phyloP scores from a whole-genome alignment of 768 basidiomycete genomes.

The Tricholoma hemisulphureum region DNA sequence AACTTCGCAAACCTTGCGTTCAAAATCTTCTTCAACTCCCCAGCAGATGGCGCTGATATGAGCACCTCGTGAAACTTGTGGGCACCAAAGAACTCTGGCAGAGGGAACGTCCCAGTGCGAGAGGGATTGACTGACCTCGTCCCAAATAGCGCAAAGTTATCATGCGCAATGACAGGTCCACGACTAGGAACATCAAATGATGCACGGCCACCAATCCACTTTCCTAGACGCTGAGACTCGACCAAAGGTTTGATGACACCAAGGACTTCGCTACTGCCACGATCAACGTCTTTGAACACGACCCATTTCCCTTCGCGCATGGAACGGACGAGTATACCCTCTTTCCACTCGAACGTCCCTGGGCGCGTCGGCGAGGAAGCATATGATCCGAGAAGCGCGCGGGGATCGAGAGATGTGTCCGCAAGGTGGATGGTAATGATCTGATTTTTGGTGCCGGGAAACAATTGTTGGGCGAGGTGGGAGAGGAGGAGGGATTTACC shows the following conservation, averaged over 20 bases:
- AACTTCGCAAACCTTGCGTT: conserved; percentile 64
- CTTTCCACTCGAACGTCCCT: conserved; percentile 94
- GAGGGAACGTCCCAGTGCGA: conserved; percentile 45
- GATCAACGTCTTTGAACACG: conserved; percentile 89
- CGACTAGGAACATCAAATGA: conserved; percentile 71
- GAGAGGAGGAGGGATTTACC: conserved; percentile 83
- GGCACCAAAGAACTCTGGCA: conserved; percentile 76
- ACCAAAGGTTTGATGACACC: conserved; percentile 82
- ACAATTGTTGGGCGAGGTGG: conserved; percentile 68
- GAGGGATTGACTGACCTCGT: conserved; percentile 69
- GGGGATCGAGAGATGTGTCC: conserved; percentile 93
- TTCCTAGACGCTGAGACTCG: conserved; percentile 65
- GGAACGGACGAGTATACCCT: conserved; percentile 87
- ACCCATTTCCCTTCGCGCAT: conserved; percentile 92
- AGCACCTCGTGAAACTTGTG: conserved; percentile 79
- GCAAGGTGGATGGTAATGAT: conserved; percentile 87
- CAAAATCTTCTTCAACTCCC: conserved; percentile 74
- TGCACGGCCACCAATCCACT: conserved; percentile 74
- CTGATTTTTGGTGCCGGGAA: conserved; percentile 60
- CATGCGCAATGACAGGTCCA: conserved; percentile 70
- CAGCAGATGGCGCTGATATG: conserved; percentile 55
- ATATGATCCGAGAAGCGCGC: conserved; percentile 90
- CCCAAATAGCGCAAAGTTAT: conserved; percentile 84
- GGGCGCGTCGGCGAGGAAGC: conserved; percentile 80
- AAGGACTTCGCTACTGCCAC: conserved; percentile 85